Conservation (phyloP, 257 asterid species). For the Vinca minor region DNA sequence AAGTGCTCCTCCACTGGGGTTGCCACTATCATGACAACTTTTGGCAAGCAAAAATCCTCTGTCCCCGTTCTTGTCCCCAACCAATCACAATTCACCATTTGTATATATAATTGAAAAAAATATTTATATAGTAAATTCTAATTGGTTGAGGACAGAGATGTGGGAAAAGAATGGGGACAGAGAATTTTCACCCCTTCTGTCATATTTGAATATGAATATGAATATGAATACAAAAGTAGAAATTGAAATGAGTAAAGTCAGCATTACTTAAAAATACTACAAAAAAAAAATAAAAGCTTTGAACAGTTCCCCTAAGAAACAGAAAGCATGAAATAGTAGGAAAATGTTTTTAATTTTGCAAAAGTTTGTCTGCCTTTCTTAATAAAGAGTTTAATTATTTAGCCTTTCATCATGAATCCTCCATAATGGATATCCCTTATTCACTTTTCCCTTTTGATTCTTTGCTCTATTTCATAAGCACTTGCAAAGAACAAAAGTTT, state of each 20-base stretch:
- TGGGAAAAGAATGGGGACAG: too few species aligned
- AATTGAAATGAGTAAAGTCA: neutral
- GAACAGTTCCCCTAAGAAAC: neutral
- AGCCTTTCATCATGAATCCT: neutral
- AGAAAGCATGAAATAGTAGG: neutral
- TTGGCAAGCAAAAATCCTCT: too few species aligned
- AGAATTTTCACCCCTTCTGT: too few species aligned
- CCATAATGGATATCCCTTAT: slow-evolving; percentile 1
- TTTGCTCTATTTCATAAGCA: neutral
- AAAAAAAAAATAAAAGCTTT: neutral
- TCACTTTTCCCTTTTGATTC: neutral
- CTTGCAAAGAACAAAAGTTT: too few species aligned
- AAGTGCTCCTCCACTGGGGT: too few species aligned
- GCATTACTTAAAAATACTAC: neutral
- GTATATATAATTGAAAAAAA: too few species aligned
- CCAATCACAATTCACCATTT: too few species aligned
- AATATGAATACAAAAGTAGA: neutral
- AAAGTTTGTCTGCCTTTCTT: neutral
- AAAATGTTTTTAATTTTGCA: neutral
- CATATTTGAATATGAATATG: too few species aligned
- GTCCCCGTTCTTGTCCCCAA: too few species aligned
- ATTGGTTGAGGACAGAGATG: too few species aligned
- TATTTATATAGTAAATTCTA: too few species aligned
- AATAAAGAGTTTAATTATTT: neutral
- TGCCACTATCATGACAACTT: too few species aligned